Evolutionary conservation across 768 basidiomycete species (phyloP).

Genomic region (Xanthoconium purpureum): DNA sequence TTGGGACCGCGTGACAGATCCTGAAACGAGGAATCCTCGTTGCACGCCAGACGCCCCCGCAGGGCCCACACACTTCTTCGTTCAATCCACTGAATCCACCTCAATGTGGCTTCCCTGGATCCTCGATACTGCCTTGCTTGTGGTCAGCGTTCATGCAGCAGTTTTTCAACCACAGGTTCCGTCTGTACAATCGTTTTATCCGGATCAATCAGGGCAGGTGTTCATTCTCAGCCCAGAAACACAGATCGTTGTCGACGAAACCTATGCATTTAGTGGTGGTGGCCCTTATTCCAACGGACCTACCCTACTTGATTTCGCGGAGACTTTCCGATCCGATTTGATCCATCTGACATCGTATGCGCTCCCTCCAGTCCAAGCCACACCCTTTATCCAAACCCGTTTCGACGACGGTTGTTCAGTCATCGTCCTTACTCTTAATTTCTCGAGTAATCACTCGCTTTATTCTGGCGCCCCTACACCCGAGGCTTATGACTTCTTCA

Average conservation of each 20-base stretch:
- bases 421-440: conserved; percentile 33
- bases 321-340: conserved; percentile 38
- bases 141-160: neutral
- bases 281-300: conserved; percentile 23
- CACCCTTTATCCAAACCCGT: conserved; percentile 7
- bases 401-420: conserved; percentile 3
- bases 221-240: conserved; percentile 33
- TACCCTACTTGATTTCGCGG: conserved; percentile 35
- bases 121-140: neutral
- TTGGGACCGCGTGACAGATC: no score
- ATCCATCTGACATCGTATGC: conserved; percentile 29
- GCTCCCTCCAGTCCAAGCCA: conserved; percentile 21
- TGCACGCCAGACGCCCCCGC: no score
- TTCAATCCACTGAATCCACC: neutral
- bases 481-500: conserved; percentile 39
- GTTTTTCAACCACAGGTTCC: conserved; percentile 35
- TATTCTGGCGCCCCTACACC: conserved; percentile 37
- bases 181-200: conserved; percentile 34
- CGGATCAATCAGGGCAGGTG: conserved; percentile 10
- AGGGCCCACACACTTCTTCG: no score
- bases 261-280: conserved; percentile 10
- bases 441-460: conserved; percentile 27
- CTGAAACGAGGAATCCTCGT: no score
- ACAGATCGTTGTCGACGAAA: conserved; percentile 37
- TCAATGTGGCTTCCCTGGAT: neutral